These are phyloP conservation scores for Claviceps pazoutovae DNA, from an alignment of 2,329 filamentous ascomycete genomes.

Conservation along the genomic window DNA sequence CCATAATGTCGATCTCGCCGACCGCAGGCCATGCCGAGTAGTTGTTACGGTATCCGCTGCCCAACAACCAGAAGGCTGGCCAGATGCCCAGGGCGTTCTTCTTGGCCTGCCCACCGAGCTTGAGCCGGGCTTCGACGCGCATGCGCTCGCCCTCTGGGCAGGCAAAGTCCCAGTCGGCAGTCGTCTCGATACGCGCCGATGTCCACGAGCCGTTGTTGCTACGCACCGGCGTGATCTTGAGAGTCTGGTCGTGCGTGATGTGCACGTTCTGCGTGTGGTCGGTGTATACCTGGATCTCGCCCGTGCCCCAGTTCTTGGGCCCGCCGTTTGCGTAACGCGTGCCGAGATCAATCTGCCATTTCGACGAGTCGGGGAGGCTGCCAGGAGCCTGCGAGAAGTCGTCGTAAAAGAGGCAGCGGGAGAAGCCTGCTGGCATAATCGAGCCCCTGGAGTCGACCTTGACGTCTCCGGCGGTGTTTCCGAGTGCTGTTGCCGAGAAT, in stretches of 20 bases:
- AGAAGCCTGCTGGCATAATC: constrained; percentile 7
- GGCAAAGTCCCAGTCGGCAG: constrained; percentile 18
- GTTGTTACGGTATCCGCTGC: constrained; percentile 22
- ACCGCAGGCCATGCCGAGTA: constrained; percentile 27
- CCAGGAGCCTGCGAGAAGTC: constrained; percentile 11
- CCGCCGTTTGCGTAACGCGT: constrained; percentile 30
- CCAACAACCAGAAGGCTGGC: constrained; percentile 34
- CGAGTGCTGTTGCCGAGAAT: background rate
- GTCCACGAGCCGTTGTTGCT: constrained; percentile 24
- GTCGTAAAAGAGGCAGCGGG: constrained; percentile 15
- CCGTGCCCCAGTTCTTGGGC: constrained; percentile 32
- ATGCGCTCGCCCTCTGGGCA: constrained; percentile 20
- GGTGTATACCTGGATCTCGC: constrained; percentile 34
- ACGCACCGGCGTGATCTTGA: constrained; percentile 21
- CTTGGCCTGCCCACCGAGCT: constrained; percentile 17
- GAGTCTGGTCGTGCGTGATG: constrained; percentile 21
- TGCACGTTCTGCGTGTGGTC: constrained; percentile 23
- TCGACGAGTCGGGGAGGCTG: constrained; percentile 20
- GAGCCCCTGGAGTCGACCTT: background rate
- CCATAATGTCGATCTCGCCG: constrained; percentile 32
- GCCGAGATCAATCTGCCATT: constrained; percentile 31
- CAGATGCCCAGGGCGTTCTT: constrained; percentile 26
- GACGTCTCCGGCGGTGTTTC: too few relatives aligned
- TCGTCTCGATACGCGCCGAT: constrained; percentile 29
- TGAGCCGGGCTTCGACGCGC: constrained; percentile 25